Conservation (phyloP, 2,329 filamentous ascomycete genomes). For the Dryadomyces quercivorus region DNA sequence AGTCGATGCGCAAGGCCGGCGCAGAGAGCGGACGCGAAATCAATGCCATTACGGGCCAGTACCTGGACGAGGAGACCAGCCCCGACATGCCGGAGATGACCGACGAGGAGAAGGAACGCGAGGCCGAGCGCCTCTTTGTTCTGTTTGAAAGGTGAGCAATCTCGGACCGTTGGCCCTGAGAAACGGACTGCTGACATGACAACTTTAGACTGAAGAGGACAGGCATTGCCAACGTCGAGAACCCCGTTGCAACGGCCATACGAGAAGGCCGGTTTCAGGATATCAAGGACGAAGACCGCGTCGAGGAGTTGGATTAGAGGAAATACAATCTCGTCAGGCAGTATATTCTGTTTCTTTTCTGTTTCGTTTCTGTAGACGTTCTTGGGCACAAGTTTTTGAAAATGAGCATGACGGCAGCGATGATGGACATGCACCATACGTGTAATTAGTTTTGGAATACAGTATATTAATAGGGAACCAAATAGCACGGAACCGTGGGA, state of each 20-base stretch:
- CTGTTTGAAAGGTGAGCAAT: slow-evolving; percentile 67
- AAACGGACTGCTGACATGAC: not conserved
- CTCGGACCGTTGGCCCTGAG: not conserved
- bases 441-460: no score
- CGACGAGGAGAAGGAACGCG: slow-evolving; percentile 78
- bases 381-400: not conserved
- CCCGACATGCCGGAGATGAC: slow-evolving; percentile 64
- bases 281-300: slow-evolving; percentile 43
- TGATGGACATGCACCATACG: no score
- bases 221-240: slow-evolving; percentile 65
- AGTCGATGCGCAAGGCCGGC: slow-evolving; percentile 16
- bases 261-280: slow-evolving; percentile 62
- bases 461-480: no score
- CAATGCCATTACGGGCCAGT: slow-evolving; percentile 83
- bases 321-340: not conserved
- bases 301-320: slow-evolving; percentile 27
- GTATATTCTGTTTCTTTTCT: not conserved
- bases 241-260: slow-evolving; percentile 60
- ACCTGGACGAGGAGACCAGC: slow-evolving; percentile 52
- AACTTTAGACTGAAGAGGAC: slow-evolving; percentile 49
- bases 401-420: no score
- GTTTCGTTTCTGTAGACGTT: not conserved
- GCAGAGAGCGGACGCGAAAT: slow-evolving; percentile 21
- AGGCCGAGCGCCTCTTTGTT: slow-evolving; percentile 82
- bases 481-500: no score